Percentiles rank a stretch among this genome's conserved stretches.
Conservation (phyloP, 163 green algal species). For the Prototheca cutis region DNA sequence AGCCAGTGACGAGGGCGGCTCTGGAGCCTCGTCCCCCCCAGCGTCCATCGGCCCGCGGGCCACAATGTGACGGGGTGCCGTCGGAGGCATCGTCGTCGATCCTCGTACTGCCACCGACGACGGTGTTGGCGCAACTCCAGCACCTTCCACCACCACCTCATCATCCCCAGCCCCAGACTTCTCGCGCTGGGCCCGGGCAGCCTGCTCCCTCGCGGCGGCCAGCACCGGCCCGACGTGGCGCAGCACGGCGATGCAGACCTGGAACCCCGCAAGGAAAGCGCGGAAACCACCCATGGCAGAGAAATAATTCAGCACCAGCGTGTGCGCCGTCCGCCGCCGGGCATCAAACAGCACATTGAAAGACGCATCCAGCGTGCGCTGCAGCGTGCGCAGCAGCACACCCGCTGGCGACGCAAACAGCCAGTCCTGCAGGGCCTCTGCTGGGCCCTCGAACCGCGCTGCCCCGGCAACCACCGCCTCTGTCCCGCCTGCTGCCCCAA, state of each 20-base stretch:
- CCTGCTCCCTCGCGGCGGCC: background rate
- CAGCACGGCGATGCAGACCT: constrained; percentile 10
- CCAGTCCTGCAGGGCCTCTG: too few species aligned
- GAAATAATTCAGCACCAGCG: constrained; percentile 73
- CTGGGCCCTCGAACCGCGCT: too few species aligned
- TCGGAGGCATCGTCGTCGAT: too few species aligned
- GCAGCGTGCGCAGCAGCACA: constrained; percentile 1
- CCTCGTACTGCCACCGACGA: too few species aligned
- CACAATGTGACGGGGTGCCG: background rate
- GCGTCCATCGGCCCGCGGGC: background rate
- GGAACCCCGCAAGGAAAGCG: constrained; percentile 21
- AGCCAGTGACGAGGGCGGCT: background rate
- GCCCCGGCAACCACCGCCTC: too few species aligned
- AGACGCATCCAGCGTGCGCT: constrained; percentile 48
- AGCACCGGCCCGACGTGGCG: constrained; percentile 3
- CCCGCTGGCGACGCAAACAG: background rate
- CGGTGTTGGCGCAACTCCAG: too few species aligned
- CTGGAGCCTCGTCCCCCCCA: background rate
- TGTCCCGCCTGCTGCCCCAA: too few species aligned
- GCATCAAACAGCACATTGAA: constrained; percentile 63
- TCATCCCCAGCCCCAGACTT: too few species aligned
- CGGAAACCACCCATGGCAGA: constrained; percentile 26
- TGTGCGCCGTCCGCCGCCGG: constrained; percentile 66
- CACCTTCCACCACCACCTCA: too few species aligned
- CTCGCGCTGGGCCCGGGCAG: too few species aligned